Base-by-base conservation (phyloP, 208 protist genomes). In the Acanthamoeba triangularis region DNA sequence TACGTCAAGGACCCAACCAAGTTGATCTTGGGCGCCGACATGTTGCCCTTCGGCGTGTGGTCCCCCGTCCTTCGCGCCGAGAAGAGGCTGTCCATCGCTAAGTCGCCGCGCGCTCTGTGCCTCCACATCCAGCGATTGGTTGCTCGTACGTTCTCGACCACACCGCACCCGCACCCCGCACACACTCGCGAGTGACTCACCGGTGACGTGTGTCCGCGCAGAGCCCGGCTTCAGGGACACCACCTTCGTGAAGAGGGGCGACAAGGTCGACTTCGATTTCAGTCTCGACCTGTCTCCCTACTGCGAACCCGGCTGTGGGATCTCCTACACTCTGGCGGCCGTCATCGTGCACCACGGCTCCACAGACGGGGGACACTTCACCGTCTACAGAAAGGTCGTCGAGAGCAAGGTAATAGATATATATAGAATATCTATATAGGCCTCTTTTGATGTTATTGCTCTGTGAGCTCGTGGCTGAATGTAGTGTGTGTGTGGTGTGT, bases 121-220 rank as follows among this genome's bases (percentile, higher is more conserved):
- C 80, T 88, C 14, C 80, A 88, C 52, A 33, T 88, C 80, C 20
- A 61, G 52, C 80, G 80, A 54, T 85, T 85, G 41, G 76, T 85
- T 28, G 76, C 76, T 47, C 28, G 76, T 85, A 85, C 25, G 76
- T 25, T 85, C 76, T 13, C 76, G 13, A 76, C 13, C 65, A 10
- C n/a, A 14, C 65, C 65, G 23, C 14, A 8, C 30, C 65, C 1
- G 2, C 65, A 37, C 30, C n/a, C n/a, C n/a, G n/a, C n/a, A n/a
- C 69, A 47, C 69, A 0, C 69, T 4, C 3, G 37, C 3, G 37
- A 41, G 37, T 41, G 37, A 41, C 37, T 41, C 37, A 41, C 37
- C 37, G 61, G 3, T 18, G 61, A 7, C 4, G 23, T 67, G 37
- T 3, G 37, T 41, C 37, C 37, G 37, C 37, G 16, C 23, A 65